Evolutionary conservation across 495 filamentous ascomycete genomes (phyloP).

Genomic region (Antarctomyces pellizariae): DNA sequence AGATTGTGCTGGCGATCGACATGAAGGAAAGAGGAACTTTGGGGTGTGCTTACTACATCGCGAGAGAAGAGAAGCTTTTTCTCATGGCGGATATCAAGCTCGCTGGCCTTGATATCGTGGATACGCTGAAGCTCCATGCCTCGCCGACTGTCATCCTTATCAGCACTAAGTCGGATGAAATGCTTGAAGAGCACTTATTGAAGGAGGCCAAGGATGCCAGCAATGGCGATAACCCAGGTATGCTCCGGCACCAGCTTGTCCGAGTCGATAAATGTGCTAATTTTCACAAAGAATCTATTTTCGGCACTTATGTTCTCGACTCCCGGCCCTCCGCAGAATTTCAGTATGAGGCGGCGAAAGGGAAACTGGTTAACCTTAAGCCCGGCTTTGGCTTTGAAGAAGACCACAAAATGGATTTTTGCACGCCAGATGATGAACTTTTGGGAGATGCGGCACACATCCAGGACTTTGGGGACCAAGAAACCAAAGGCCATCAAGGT

Average conservation of each 20-base stretch:
- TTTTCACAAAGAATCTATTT: slow-evolving; percentile 12
- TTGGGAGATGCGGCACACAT: slow-evolving; percentile 1
- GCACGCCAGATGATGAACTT: slow-evolving; percentile 29
- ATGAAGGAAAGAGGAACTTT: slow-evolving; percentile 45
- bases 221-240: slow-evolving; percentile 14
- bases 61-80: slow-evolving; percentile 47
- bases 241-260: neutral
- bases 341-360: slow-evolving; percentile 41
- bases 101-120: slow-evolving; percentile 44
- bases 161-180: slow-evolving; percentile 44
- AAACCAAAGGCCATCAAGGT: slow-evolving; percentile 23
- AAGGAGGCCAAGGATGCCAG: slow-evolving; percentile 17
- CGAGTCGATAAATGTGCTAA: slow-evolving; percentile 4
- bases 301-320: slow-evolving; percentile 45
- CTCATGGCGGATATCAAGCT: slow-evolving; percentile 62
- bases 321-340: slow-evolving; percentile 59
- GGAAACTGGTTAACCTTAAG: slow-evolving; percentile 38
- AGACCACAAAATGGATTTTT: slow-evolving; percentile 29
- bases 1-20: slow-evolving; percentile 72
- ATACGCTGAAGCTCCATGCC: slow-evolving; percentile 51
- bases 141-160: slow-evolving; percentile 63
- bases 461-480: slow-evolving; percentile 1
- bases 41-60: slow-evolving; percentile 74
- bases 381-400: slow-evolving; percentile 22
- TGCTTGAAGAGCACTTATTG: slow-evolving; percentile 22